Evolutionary conservation across 2,329 filamentous ascomycete species (phyloP).

Genomic region (Pseudogymnoascus verrucosus): DNA sequence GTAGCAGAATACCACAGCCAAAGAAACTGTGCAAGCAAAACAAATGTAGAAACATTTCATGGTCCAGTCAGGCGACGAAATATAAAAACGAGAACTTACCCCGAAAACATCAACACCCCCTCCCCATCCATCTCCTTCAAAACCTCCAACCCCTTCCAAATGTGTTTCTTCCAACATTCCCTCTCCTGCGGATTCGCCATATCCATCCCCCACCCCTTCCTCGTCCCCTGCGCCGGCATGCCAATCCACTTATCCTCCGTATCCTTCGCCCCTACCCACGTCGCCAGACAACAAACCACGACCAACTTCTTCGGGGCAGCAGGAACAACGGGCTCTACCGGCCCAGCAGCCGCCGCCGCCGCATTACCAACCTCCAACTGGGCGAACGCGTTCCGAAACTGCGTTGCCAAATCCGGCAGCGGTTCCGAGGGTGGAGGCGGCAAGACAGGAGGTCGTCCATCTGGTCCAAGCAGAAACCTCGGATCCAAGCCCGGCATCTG

Average conservation of each 20-base stretch:
- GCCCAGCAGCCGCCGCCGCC: neutral
- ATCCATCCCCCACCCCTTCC: neutral
- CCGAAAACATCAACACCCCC: neutral
- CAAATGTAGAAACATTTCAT: neutral
- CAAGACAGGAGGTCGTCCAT: neutral
- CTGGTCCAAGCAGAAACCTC: neutral
- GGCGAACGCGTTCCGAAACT: neutral
- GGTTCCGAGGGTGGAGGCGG: neutral
- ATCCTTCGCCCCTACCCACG: neutral
- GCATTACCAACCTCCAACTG: too few species aligned
- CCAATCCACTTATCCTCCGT: neutral
- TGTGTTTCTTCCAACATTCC: constrained; percentile 5
- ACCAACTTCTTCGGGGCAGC: neutral
- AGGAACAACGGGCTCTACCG: neutral
- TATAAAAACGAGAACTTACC: neutral
- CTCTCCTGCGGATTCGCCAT: neutral
- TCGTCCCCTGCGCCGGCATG: neutral
- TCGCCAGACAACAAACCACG: neutral
- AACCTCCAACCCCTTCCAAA: neutral
- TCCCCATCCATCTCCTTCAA: neutral
- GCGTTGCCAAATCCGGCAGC: neutral
- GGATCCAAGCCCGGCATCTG: neutral
- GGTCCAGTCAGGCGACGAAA: too few species aligned
- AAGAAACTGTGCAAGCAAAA: neutral
- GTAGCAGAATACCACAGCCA: neutral